These are phyloP conservation scores for Ilyonectria destructans DNA, from an alignment of 2,329 filamentous ascomycete genomes.

Conservation along the genomic window DNA sequence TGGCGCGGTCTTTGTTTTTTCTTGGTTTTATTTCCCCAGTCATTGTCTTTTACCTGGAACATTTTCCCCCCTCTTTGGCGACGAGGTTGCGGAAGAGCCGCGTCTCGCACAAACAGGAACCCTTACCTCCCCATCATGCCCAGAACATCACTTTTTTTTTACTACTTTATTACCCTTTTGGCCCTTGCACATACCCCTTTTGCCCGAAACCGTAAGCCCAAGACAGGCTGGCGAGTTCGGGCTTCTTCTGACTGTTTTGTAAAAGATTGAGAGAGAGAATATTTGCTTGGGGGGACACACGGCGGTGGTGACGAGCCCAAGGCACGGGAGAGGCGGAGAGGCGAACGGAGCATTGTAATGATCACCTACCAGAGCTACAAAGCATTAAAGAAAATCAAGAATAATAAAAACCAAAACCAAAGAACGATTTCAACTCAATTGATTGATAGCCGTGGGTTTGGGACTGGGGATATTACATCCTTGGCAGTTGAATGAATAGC, in stretches of 20 bases:
- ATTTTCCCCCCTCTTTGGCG: conserved; percentile 28
- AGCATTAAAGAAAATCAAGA: conserved; percentile 27
- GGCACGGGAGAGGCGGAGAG: conserved; percentile 22
- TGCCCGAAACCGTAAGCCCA: conserved; percentile 24
- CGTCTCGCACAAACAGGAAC: conserved; percentile 22
- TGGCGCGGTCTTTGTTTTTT: conserved; percentile 47
- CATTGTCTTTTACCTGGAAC: conserved; percentile 35
- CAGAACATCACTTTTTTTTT: conserved; percentile 29
- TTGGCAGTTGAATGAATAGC: background rate
- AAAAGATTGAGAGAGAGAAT: conserved; percentile 35
- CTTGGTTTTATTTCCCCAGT: conserved; percentile 33
- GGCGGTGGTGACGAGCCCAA: conserved; percentile 10
- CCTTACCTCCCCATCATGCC: conserved; percentile 18
- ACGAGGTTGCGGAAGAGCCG: conserved; percentile 15
- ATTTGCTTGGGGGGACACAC: conserved; percentile 9
- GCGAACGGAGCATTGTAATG: conserved; percentile 40
- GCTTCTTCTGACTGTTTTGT: conserved; percentile 35
- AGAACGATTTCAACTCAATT: background rate
- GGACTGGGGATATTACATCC: no score
- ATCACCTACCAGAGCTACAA: conserved; percentile 25
- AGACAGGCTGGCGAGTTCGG: conserved; percentile 34
- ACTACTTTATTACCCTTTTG: conserved; percentile 28
- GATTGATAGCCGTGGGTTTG: no score
- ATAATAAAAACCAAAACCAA: conserved; percentile 7
- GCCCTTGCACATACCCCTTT: conserved; percentile 47